These are phyloP conservation scores for Yamadazyma blattariae DNA, from an alignment of 1,139 yeast species.

Conservation along the genomic window DNA sequence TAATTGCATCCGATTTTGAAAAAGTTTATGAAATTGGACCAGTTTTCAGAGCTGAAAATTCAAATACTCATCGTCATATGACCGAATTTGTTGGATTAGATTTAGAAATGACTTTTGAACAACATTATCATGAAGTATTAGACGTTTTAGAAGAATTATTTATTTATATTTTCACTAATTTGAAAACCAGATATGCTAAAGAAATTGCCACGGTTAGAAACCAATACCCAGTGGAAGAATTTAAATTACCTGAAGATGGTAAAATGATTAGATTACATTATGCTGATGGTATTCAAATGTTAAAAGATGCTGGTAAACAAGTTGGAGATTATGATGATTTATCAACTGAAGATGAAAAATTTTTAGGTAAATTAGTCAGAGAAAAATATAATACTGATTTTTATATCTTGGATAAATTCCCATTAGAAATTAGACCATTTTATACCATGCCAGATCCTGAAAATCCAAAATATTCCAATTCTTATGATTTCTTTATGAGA, in stretches of 20 bases:
- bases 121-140: slow-evolving; percentile 93
- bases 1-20: slow-evolving; percentile 97
- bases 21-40: slow-evolving; percentile 95
- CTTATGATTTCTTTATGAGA: slow-evolving; percentile 98
- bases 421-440: slow-evolving; percentile 93
- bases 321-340: slow-evolving; percentile 86
- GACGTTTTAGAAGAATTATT: slow-evolving; percentile 83
- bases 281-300: slow-evolving; percentile 86
- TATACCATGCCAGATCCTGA: slow-evolving; percentile 98
- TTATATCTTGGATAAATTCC: slow-evolving; percentile 97
- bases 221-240: slow-evolving; percentile 97
- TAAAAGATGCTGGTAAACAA: slow-evolving; percentile 80
- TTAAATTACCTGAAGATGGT: slow-evolving; percentile 83
- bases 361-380: slow-evolving; percentile 86
- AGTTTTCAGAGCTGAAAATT: slow-evolving; percentile 98
- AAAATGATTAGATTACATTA: slow-evolving; percentile 89
- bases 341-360: slow-evolving; percentile 90
- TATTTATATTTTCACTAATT: slow-evolving; percentile 80
- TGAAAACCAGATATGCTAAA: slow-evolving; percentile 71
- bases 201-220: slow-evolving; percentile 90
- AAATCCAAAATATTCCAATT: slow-evolving; percentile 89
- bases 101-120: slow-evolving; percentile 97
- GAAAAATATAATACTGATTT: slow-evolving; percentile 96
- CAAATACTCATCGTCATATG: slow-evolving; percentile 98
- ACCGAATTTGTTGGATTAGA: slow-evolving; percentile 98